A percentile compares a stretch with the other conserved stretches of the same genome.
Conservation (phyloP, 139 green algal species). For the Chlorella ohadii region DNA sequence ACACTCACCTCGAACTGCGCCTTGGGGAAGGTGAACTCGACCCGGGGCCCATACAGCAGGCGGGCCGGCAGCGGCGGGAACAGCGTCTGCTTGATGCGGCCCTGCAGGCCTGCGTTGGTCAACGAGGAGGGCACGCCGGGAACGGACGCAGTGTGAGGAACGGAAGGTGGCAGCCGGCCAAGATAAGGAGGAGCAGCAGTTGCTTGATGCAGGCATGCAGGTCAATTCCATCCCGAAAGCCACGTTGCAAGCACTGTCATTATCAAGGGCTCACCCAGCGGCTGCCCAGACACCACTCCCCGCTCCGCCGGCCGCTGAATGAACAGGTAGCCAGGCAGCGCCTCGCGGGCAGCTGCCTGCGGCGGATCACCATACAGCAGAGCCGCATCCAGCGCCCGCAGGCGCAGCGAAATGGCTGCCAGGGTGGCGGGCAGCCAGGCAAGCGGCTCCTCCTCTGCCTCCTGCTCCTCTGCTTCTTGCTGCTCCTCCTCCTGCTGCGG, state of each 20-base stretch:
- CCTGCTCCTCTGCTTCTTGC: neutral
- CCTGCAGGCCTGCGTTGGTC: conserved; percentile 2
- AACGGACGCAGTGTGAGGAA: no score
- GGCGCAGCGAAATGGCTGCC: conserved; percentile 69
- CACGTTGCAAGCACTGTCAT: no score
- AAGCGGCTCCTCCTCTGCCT: conserved; percentile 51
- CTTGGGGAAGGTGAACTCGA: conserved; percentile 43
- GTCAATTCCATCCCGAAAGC: no score
- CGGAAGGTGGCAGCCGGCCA: no score
- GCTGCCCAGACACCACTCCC: conserved; percentile 9
- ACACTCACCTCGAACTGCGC: conserved; percentile 27
- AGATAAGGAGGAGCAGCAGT: no score
- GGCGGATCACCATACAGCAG: conserved; percentile 57
- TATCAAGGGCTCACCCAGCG: conserved; percentile 31
- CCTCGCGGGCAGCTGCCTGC: neutral
- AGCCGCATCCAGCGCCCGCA: conserved; percentile 72
- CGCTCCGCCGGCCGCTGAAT: conserved; percentile 30
- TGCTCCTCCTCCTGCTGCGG: neutral
- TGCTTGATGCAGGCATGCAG: no score
- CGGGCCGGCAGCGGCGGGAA: conserved; percentile 52
- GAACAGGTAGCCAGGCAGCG: conserved; percentile 45
- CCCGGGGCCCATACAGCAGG: conserved; percentile 35
- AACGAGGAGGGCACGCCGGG: no score
- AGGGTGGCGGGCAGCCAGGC: conserved; percentile 82
- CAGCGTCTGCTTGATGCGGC: conserved; percentile 29